Evolutionary conservation across 2,329 filamentous ascomycete species (phyloP), one percentile per base, ranked within the genome.

Genomic region (Cladosporium sp.): DNA sequence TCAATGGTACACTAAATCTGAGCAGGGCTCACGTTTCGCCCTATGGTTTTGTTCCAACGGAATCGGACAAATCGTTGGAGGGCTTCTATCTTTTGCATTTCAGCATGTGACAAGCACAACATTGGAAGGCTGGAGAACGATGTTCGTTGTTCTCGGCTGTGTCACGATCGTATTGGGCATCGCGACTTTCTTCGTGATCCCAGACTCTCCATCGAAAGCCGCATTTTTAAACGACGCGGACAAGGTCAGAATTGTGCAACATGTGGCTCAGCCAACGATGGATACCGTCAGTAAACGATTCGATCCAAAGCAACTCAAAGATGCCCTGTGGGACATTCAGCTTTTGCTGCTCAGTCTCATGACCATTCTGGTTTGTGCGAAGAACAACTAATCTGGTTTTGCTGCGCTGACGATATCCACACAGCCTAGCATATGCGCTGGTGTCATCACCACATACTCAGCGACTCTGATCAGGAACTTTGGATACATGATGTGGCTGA

Each of bases 11-110:
- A 83, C 81, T 59, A 79, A 85, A 30, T 81, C 86, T 55, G 86
- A 84, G 81, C 3, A 65, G 55, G 59, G 61, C 11, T 51, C 61
- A 17, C 57, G 63, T 9, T 62, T 60, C 50, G 55, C 55, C 15
- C 42, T 61, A 39, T 75, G 74, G 75, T 87, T 88, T 70, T 88
- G 88, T 83, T 89, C 89, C 84, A 89, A 89, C 68, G 87, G 87
- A 2, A 80, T 77, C 1, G 87, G 89, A 66, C 87, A 89, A 67
- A 85, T 89, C 45, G 82, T 88, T 3, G 87, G 87, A 30, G 87
- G 87, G 4, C 78, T 89, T 1, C 75, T 89, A 1, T 86, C 86
- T 1, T 83, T 82, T 61, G 78, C 66, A 43, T 72, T 75, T 62
- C 67, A 69, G 42, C 65, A 71, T 28, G 70, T 70, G 54, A 50